These are phyloP conservation scores for Cutaneotrichosporon mucoides DNA, from an alignment of 1,284 basidiomycete genomes.

Conservation along the genomic window DNA sequence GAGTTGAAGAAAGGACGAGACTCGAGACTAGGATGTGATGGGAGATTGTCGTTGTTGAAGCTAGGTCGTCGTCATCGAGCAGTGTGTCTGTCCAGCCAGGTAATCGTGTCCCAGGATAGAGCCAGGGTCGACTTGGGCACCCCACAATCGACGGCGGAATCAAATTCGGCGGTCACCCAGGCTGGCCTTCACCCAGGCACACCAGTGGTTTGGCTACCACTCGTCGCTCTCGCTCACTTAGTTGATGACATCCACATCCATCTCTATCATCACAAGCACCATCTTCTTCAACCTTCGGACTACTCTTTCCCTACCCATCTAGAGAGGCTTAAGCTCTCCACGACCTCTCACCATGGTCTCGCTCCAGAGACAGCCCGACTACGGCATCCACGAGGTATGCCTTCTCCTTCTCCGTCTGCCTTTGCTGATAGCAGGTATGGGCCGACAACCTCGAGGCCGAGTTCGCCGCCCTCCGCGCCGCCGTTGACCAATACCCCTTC, in stretches of 20 bases:
- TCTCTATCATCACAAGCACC: background rate
- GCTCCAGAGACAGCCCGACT: slow-evolving; percentile 24
- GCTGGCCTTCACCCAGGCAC: background rate
- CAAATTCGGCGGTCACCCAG: background rate
- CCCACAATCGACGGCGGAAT: background rate
- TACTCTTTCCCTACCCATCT: background rate
- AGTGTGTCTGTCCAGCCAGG: background rate
- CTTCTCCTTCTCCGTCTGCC: background rate
- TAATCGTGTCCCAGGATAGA: no score
- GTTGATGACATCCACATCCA: background rate
- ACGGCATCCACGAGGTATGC: slow-evolving; percentile 42
- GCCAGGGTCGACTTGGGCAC: no score
- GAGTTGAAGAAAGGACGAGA: background rate
- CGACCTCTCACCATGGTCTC: slow-evolving; percentile 3
- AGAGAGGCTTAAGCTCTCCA: background rate
- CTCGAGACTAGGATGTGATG: background rate
- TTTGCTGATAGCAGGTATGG: slow-evolving; percentile 63
- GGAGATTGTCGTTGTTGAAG: no score
- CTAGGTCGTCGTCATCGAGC: background rate
- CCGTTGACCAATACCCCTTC: slow-evolving; percentile 87
- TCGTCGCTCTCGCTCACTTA: background rate
- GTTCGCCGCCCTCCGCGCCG: slow-evolving; percentile 78
- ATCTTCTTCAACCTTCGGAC: background rate
- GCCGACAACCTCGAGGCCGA: slow-evolving; percentile 86
- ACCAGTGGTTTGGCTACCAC: background rate